phyloP scores from a whole-genome alignment of 352 stramenopile species.

The Phytophthora brassicae region DNA sequence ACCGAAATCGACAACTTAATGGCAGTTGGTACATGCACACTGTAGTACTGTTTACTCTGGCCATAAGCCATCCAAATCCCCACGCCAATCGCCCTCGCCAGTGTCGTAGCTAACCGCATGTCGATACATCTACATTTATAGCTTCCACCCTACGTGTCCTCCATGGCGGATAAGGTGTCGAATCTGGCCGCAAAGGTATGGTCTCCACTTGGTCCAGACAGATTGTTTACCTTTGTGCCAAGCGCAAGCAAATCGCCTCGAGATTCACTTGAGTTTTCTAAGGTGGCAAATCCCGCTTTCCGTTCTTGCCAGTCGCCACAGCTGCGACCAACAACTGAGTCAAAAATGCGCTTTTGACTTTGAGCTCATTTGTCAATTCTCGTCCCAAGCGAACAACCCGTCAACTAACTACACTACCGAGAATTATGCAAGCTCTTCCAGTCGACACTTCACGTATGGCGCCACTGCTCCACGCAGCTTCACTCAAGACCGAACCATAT shows the following conservation, averaged over 20 bases:
- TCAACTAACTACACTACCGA: too few relatives aligned
- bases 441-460: conserved; percentile 26
- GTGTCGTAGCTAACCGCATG: not conserved
- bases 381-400: conserved; percentile 1
- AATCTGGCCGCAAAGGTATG: not conserved
- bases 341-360: conserved; percentile 13
- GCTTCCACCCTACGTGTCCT: conserved; percentile 5
- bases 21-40: not conserved
- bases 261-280: too few relatives aligned
- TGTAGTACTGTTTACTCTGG: conserved; percentile 25
- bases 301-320: too few relatives aligned
- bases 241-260: too few relatives aligned
- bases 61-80: conserved; percentile 17
- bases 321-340: conserved; percentile 11
- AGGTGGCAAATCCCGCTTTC: too few relatives aligned
- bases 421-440: conserved; percentile 30
- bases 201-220: conserved; percentile 17
- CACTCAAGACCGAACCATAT: conserved; percentile 22
- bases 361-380: conserved; percentile 25
- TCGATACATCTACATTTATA: not conserved
- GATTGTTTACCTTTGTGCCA: too few relatives aligned
- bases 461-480: conserved; percentile 29
- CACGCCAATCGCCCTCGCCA: conserved; percentile 12
- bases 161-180: conserved; percentile 1
- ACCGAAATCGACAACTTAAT: conserved; percentile 23